Evolutionary conservation across 75 land plant genomes (phyloP), one percentile per base, ranked within the genome.

Genomic region (Selaginella tamariscina): DNA sequence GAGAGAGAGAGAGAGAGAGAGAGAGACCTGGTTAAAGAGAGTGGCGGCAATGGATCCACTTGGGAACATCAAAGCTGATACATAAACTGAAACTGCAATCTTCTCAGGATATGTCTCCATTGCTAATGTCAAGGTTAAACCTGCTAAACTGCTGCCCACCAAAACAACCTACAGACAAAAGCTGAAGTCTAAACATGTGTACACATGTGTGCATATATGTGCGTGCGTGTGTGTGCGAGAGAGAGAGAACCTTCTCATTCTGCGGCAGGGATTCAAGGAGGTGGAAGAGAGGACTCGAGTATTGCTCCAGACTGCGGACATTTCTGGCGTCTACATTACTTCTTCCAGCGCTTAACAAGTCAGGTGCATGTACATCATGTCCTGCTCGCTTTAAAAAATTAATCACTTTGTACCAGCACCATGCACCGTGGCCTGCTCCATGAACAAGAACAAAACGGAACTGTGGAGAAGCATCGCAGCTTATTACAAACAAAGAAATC

Each of bases 61-160:
- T 30, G 62, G 62, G 23, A 59, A 82, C 84, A 87, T 76, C 33
- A 76, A 15, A 0, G 85, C 85, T n/a, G 84, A 65, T 31, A 82
- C 32, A 54, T 78, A 86, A 5, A 86, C 86, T 9, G 82, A 80
- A 0, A 64, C 86, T 0, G 77, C 20, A 1, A 86, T 60, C 68
- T 84, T 87, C 22, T 75, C 65, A 0, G 82, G 83, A 67, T 78
- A 82, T 15, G n/a, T 49, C 27, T 88, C 83, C 78, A 77, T 75
- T 9, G 82, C 85, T 0, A 72, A 56, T 15, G 83, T 65, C 44
- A 87, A n/a, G 57, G 24, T 73, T 9, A 82, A 0, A n/a, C 91
- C 91, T 0, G 86, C 91, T 30, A 77, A 39, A 62, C 82, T 82
- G 56, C 84, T 86, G 0, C 87, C 91, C 0, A 87, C 91, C 5